These are phyloP conservation scores for Ogataea philodendri DNA, from an alignment of 805 yeast species.

Conservation along the genomic window DNA sequence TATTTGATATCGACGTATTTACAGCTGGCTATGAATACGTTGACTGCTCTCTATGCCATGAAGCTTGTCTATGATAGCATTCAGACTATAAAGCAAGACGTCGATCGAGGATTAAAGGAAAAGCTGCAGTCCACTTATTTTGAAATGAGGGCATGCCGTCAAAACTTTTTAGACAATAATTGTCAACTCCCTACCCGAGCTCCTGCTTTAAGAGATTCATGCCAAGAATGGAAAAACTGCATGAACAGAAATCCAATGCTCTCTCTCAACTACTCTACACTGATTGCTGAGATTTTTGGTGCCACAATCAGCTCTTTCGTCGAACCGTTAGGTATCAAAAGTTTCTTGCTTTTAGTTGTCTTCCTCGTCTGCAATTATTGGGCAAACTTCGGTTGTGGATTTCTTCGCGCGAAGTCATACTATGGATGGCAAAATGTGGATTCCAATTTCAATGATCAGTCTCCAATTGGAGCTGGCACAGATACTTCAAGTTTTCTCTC, in stretches of 20 bases:
- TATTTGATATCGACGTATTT: slow-evolving; percentile 61
- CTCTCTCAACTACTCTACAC: slow-evolving; percentile 49
- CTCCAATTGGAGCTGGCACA: neutral
- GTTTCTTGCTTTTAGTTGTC: slow-evolving; percentile 41
- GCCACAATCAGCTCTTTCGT: slow-evolving; percentile 58
- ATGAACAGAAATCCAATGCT: slow-evolving; percentile 56
- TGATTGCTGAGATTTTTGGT: slow-evolving; percentile 64
- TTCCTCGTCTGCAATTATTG: slow-evolving; percentile 46
- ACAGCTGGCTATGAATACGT: slow-evolving; percentile 52
- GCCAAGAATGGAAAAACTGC: slow-evolving; percentile 64
- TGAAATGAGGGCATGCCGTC: slow-evolving; percentile 54
- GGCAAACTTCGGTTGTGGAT: slow-evolving; percentile 66
- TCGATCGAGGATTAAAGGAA: slow-evolving; percentile 48
- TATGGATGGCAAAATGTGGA: slow-evolving; percentile 34
- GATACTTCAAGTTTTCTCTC: neutral
- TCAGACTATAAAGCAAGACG: slow-evolving; percentile 52
- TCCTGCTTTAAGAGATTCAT: slow-evolving; percentile 56
- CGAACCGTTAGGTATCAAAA: slow-evolving; percentile 66
- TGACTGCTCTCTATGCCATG: slow-evolving; percentile 44
- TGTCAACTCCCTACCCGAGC: slow-evolving; percentile 56
- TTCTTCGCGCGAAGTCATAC: slow-evolving; percentile 53
- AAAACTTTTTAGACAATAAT: slow-evolving; percentile 50
- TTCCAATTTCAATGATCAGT: slow-evolving; percentile 1
- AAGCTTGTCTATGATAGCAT: slow-evolving; percentile 45
- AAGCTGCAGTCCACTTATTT: slow-evolving; percentile 44